Percentiles rank a stretch among this genome's conserved stretches.
Conservation (phyloP, 1,284 basidiomycete species). For the Moesziomyces aphidis region DNA sequence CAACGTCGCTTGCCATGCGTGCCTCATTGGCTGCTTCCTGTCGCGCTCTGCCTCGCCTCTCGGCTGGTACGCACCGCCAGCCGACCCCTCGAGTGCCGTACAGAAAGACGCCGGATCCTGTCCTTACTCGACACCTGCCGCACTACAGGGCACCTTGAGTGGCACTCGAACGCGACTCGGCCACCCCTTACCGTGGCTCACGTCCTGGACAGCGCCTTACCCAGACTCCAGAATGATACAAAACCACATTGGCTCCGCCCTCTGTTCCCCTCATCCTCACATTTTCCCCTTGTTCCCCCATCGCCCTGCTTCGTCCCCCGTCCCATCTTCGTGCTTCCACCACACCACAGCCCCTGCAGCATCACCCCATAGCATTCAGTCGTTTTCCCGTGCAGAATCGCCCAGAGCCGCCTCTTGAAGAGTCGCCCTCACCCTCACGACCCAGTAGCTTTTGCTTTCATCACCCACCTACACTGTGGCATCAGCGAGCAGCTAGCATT, state of each 20-base stretch:
- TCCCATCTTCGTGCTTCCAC: neutral
- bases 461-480: neutral
- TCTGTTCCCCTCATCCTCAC: neutral
- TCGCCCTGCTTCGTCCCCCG: too few species aligned
- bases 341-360: neutral
- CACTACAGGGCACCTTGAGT: neutral
- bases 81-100: neutral
- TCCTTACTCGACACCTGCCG: neutral
- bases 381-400: neutral
- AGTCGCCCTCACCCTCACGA: neutral
- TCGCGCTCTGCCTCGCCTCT: neutral
- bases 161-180: neutral
- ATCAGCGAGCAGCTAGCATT: neutral
- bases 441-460: neutral
- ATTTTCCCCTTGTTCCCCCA: neutral
- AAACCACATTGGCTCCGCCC: constrained; percentile 13
- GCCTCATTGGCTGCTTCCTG: neutral
- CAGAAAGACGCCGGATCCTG: neutral
- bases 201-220: neutral
- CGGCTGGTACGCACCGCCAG: neutral
- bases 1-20: neutral
- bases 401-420: neutral
- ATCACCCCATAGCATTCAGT: neutral
- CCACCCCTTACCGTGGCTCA: neutral
- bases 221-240: constrained; percentile 13